Conservation (phyloP, 1,284 basidiomycete genomes). For the Fereydounia khargensis region DNA sequence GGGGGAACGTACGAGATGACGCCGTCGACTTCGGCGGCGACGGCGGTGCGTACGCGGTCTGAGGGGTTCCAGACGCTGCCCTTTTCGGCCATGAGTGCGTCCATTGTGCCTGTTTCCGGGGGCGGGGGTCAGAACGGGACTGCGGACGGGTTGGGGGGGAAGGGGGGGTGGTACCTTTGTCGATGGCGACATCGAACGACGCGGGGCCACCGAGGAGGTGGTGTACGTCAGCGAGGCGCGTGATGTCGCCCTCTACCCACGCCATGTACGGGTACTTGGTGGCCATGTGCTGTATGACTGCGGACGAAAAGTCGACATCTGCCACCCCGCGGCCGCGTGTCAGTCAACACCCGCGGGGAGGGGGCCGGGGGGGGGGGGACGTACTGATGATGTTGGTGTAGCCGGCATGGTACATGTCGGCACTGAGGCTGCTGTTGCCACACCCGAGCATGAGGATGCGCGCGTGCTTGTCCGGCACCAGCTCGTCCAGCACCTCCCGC, state of each 20-base stretch:
- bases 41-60: conserved; percentile 25
- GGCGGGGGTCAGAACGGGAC: too few species aligned
- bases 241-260: conserved; percentile 49
- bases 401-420: conserved; percentile 36
- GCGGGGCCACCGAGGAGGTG: too few species aligned
- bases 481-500: conserved; percentile 11
- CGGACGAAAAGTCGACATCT: conserved; percentile 44
- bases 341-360: too few species aligned
- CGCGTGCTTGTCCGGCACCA: conserved; percentile 21
- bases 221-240: conserved; percentile 19
- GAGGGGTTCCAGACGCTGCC: conserved; percentile 44
- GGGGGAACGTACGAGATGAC: conserved; percentile 25
- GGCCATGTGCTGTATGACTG: conserved; percentile 38
- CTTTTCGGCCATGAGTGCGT: conserved; percentile 54
- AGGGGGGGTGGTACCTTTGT: too few species aligned
- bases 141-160: too few species aligned
- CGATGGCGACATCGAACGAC: conserved; percentile 47
- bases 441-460: conserved; percentile 54
- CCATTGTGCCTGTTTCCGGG: too few species aligned
- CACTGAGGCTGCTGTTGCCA: conserved; percentile 47
- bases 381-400: conserved; percentile 39
- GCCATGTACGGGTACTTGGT: conserved; percentile 33
- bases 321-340: too few species aligned
- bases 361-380: too few species aligned
- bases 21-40: conserved; percentile 37